phyloP scores from a whole-genome alignment of 192 early-diverging fungal species.

The Coemansia sp. region DNA sequence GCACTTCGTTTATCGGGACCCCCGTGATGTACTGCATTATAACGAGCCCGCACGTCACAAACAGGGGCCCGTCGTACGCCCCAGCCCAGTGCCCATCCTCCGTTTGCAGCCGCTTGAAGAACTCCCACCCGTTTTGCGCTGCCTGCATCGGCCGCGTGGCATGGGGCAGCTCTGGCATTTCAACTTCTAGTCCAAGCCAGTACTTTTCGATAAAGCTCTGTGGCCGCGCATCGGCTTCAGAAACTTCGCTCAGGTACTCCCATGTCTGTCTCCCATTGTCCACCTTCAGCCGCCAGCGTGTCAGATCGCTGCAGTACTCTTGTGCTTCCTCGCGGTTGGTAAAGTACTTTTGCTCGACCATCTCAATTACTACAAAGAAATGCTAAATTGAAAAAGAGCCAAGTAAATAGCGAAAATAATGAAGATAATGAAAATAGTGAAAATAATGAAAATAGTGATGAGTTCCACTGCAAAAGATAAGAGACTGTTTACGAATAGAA shows the following conservation, averaged over 20 bases:
- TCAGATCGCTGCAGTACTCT: constrained; percentile 66
- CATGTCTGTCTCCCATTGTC: constrained; percentile 90
- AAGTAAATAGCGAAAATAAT: too few relatives aligned
- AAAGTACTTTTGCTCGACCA: constrained; percentile 48
- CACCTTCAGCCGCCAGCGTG: constrained; percentile 82
- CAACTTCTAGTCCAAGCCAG: constrained; percentile 77
- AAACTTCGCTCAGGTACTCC: constrained; percentile 66
- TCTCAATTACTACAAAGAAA: background rate
- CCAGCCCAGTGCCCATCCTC: constrained; percentile 95
- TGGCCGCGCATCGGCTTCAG: constrained; percentile 53
- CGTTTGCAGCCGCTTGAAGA: constrained; percentile 84
- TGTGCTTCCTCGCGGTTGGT: constrained; percentile 31
- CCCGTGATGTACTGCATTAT: constrained; percentile 88
- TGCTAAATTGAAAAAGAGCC: too few relatives aligned
- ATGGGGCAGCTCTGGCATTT: constrained; percentile 52
- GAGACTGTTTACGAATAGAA: too few relatives aligned
- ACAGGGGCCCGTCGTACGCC: constrained; percentile 97
- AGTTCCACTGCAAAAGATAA: too few relatives aligned
- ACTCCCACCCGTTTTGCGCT: constrained; percentile 91
- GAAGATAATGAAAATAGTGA: background rate
- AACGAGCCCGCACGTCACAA: constrained; percentile 88
- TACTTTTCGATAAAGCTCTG: constrained; percentile 83
- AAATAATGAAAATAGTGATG: background rate
- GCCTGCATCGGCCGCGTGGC: constrained; percentile 73
- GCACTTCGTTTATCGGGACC: constrained; percentile 62